Conservation (phyloP, 73 alveolate genomes). For the Symbiodinium natans region DNA sequence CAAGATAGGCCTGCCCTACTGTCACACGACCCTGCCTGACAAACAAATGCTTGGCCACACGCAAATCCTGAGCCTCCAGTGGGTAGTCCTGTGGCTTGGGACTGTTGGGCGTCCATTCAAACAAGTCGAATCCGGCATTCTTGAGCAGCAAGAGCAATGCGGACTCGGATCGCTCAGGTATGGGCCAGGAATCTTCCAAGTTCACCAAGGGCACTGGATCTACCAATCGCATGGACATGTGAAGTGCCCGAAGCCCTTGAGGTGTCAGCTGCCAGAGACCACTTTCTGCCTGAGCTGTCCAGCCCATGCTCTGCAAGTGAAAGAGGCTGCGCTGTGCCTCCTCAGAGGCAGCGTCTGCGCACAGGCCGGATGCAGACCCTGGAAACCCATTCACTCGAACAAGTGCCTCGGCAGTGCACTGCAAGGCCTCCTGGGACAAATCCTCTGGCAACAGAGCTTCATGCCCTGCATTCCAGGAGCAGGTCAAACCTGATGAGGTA, state of each 20-base stretch:
- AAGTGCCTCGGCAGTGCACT: neutral
- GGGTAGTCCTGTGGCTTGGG: no score
- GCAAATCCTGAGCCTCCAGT: no score
- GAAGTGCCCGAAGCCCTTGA: neutral
- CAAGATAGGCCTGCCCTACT: no score
- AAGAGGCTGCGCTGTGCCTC: neutral
- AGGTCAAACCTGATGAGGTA: neutral
- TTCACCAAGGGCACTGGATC: neutral
- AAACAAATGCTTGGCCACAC: no score
- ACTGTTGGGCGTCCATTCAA: no score
- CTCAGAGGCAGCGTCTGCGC: neutral
- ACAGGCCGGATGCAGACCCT: neutral
- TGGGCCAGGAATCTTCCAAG: neutral
- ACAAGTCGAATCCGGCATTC: neutral
- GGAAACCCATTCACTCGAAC: neutral
- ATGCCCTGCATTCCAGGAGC: neutral
- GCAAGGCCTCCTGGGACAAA: neutral
- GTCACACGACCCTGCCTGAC: no score
- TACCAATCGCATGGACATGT: neutral
- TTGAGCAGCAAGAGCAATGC: neutral
- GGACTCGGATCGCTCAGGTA: neutral
- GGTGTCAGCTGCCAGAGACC: constrained; percentile 13
- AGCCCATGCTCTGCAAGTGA: neutral
- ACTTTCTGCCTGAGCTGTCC: neutral
- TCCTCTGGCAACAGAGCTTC: no score